phyloP scores from a whole-genome alignment of 2,329 filamentous ascomycete species.

The Colletotrichum sp. region DNA sequence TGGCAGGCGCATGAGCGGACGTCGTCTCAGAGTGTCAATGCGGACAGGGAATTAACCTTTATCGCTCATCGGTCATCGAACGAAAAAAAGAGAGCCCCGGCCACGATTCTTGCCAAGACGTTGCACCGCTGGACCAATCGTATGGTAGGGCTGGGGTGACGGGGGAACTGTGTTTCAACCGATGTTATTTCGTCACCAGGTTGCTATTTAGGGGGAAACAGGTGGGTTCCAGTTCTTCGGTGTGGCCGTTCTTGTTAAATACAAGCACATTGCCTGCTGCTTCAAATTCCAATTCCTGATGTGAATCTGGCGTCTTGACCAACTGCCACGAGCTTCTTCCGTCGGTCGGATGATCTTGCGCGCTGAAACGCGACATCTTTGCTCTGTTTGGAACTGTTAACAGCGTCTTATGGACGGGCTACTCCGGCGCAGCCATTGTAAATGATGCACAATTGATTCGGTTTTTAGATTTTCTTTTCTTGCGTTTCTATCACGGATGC shows the following conservation, averaged over 20 bases:
- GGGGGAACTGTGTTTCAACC: background rate
- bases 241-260: background rate
- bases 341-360: background rate
- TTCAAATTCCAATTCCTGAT: background rate
- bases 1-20: conserved; percentile 2
- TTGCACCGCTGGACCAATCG: background rate
- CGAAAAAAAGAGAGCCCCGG: background rate
- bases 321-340: background rate
- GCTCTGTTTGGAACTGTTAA: background rate
- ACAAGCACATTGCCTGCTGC: background rate
- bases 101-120: background rate
- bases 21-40: conserved; percentile 11
- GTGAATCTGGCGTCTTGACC: background rate
- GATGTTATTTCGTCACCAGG: conserved; percentile 2
- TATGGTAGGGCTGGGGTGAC: background rate
- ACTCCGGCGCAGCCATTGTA: background rate
- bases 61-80: background rate
- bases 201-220: background rate
- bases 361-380: background rate
- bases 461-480: background rate
- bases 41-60: background rate
- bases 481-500: background rate
- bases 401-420: background rate
- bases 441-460: background rate
- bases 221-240: conserved; percentile 1